These are phyloP conservation scores for Glycine latifolia DNA, from an alignment of 306 rosid genomes.

Conservation along the genomic window DNA sequence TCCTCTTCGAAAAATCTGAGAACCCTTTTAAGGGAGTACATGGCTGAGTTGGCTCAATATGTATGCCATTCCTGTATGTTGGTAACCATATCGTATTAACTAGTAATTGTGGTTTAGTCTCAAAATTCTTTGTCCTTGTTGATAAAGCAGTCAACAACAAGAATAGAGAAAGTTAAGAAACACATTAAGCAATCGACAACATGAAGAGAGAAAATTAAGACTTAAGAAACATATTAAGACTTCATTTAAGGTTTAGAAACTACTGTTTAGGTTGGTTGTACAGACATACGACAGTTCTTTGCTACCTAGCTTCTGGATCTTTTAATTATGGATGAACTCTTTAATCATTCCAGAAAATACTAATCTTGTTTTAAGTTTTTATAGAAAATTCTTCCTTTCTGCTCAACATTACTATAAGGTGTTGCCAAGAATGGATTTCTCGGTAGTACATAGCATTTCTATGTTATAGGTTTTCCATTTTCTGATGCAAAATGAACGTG, in stretches of 20 bases:
- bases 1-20: slow-evolving; percentile 27
- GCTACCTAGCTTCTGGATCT: slow-evolving; percentile 15
- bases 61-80: slow-evolving; percentile 4
- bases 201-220: slow-evolving; percentile 34
- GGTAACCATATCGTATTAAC: slow-evolving; percentile 31
- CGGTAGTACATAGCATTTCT: slow-evolving; percentile 21
- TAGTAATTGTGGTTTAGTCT: slow-evolving; percentile 39
- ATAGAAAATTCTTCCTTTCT: slow-evolving; percentile 3
- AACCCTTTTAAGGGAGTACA: slow-evolving; percentile 13
- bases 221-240: slow-evolving; percentile 24
- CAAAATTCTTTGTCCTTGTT: slow-evolving; percentile 21
- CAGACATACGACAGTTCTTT: slow-evolving; percentile 31
- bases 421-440: slow-evolving; percentile 26
- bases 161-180: slow-evolving; percentile 37
- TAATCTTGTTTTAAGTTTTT: slow-evolving; percentile 9
- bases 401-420: neutral
- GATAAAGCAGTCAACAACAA: slow-evolving; percentile 28
- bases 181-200: slow-evolving; percentile 18
- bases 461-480: slow-evolving; percentile 13
- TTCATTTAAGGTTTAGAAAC: slow-evolving; percentile 3
- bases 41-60: slow-evolving; percentile 26
- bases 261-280: slow-evolving; percentile 40
- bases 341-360: slow-evolving; percentile 7
- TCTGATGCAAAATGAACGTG: slow-evolving; percentile 10
- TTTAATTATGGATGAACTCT: slow-evolving; percentile 40